These are phyloP conservation scores for Geoglossum glabrum DNA, from an alignment of 495 filamentous ascomycete genomes.

Conservation along the genomic window DNA sequence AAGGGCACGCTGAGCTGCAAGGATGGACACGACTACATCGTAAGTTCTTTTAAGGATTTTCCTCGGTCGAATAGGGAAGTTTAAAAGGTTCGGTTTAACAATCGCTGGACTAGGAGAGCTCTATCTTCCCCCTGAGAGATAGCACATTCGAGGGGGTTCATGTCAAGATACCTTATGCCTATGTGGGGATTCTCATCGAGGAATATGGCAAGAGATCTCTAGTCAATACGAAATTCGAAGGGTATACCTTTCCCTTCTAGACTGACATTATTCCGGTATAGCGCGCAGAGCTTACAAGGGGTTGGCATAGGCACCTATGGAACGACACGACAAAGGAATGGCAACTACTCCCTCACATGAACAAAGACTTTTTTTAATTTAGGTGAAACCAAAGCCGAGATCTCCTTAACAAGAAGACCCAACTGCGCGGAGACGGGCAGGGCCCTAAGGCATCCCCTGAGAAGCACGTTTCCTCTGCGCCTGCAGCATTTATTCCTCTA, in stretches of 20 bases:
- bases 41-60: constrained; percentile 10
- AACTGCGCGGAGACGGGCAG: neutral
- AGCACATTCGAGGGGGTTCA: constrained; percentile 58
- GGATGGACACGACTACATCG: constrained; percentile 33
- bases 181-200: constrained; percentile 46
- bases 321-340: neutral
- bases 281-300: neutral
- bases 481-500: no score
- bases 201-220: constrained; percentile 40
- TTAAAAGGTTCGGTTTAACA: neutral
- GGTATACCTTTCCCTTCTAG: neutral
- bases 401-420: neutral
- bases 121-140: constrained; percentile 63
- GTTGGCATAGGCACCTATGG: neutral
- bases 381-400: neutral
- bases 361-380: neutral
- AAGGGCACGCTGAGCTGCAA: constrained; percentile 32
- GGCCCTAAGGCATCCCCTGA: no score
- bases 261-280: neutral
- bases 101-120: constrained; percentile 22
- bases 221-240: neutral
- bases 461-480: no score
- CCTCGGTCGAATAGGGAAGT: neutral
- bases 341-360: neutral
- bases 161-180: constrained; percentile 58